These are phyloP conservation scores for Erodium maritimum DNA, from an alignment of 345 rosid species.

Conservation along the genomic window DNA sequence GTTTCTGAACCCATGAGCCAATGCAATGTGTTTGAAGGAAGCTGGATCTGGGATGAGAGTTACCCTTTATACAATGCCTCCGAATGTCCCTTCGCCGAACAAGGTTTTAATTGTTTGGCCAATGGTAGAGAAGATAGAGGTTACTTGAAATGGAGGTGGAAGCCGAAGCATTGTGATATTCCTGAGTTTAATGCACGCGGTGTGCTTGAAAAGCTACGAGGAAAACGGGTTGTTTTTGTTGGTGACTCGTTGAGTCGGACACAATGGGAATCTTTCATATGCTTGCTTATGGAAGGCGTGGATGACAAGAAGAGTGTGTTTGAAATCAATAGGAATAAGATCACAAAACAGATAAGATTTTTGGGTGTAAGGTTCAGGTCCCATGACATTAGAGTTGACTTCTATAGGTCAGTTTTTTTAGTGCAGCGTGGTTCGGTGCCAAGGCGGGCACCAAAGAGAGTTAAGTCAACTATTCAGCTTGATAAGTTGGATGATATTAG, in stretches of 20 bases:
- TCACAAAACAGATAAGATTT: slow-evolving; percentile 42
- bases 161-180: slow-evolving; percentile 52
- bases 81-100: slow-evolving; percentile 46
- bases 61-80: slow-evolving; percentile 66
- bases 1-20: slow-evolving; percentile 15
- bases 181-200: slow-evolving; percentile 32
- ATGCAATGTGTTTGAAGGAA: slow-evolving; percentile 46
- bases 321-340: slow-evolving; percentile 45
- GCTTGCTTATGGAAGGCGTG: slow-evolving; percentile 63
- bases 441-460: slow-evolving; percentile 50
- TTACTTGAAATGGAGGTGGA: slow-evolving; percentile 58
- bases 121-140: slow-evolving; percentile 53
- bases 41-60: slow-evolving; percentile 44
- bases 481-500: slow-evolving; percentile 50
- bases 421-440: slow-evolving; percentile 43
- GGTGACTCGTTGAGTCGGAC: slow-evolving; percentile 66
- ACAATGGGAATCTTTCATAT: slow-evolving; percentile 70
- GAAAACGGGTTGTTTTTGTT: slow-evolving; percentile 55
- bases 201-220: slow-evolving; percentile 38
- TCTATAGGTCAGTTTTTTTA: slow-evolving; percentile 57
- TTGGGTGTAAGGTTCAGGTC: slow-evolving; percentile 42
- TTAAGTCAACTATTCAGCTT: slow-evolving; percentile 39
- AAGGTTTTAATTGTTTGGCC: slow-evolving; percentile 51
- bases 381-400: slow-evolving; percentile 37
- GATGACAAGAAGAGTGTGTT: slow-evolving; percentile 49